A percentile compares a stretch with the other conserved stretches of the same genome.
Conservation (phyloP, 805 yeast species). For the Lipomyces yamanashiensis region DNA sequence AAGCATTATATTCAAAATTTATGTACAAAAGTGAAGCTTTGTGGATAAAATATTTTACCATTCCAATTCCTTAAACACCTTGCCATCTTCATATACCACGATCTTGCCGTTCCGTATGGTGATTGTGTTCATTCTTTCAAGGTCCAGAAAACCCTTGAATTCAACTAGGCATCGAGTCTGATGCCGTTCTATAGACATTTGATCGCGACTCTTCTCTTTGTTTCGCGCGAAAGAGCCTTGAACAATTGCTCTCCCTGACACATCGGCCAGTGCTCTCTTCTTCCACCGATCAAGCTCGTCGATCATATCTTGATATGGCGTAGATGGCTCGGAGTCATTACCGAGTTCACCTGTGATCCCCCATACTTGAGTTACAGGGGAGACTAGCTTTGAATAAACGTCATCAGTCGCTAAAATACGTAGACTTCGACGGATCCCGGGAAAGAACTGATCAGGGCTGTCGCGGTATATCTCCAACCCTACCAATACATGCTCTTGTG, state of each 20-base stretch:
- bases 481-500: conserved; percentile 27
- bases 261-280: conserved; percentile 21
- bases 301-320: conserved; percentile 19
- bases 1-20: not conserved
- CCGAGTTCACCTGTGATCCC: conserved; percentile 10
- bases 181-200: not conserved
- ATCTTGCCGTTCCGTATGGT: conserved; percentile 27
- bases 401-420: conserved; percentile 26
- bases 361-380: conserved; percentile 23
- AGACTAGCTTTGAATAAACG: conserved; percentile 6
- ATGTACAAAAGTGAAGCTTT: conserved; percentile 1
- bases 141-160: conserved; percentile 32
- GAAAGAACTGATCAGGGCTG: not conserved
- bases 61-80: conserved; percentile 8
- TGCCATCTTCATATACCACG: conserved; percentile 19
- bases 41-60: conserved; percentile 17
- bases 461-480: conserved; percentile 26
- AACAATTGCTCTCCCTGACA: conserved; percentile 24
- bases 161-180: conserved; percentile 17
- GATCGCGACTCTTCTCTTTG: not conserved
- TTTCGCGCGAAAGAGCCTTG: conserved; percentile 19
- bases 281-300: conserved; percentile 12
- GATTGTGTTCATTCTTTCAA: conserved; percentile 30
- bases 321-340: not conserved
- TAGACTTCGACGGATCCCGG: conserved; percentile 15